Conservation (phyloP, 176 grass and related monocot species). For the Zoysia pacifica region DNA sequence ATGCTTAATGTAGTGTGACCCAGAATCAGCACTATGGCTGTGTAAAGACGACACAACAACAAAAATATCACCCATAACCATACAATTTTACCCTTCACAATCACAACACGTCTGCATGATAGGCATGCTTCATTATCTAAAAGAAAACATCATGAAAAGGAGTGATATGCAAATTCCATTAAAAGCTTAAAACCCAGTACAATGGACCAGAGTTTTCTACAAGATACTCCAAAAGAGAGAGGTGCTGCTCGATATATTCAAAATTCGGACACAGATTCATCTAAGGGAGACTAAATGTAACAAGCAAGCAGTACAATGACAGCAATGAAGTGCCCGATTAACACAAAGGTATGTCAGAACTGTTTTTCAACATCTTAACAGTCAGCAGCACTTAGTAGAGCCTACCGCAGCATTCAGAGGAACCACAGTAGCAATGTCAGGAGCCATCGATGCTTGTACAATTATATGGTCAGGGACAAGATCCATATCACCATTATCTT, state of each 20-base stretch:
- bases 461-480: slow-evolving; percentile 21
- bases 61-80: not conserved
- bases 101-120: not conserved
- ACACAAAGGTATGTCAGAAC: slow-evolving; percentile 14
- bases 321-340: not conserved
- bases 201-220: not conserved
- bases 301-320: slow-evolving; percentile 12
- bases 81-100: not conserved
- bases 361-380: not conserved
- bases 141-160: not conserved
- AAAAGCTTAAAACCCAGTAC: slow-evolving; percentile 19
- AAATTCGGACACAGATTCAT: slow-evolving; percentile 4
- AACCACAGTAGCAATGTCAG: slow-evolving; percentile 35
- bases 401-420: slow-evolving; percentile 43
- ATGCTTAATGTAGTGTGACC: too few species aligned
- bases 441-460: slow-evolving; percentile 60
- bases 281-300: not conserved
- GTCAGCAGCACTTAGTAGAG: slow-evolving; percentile 35
- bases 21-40: too few species aligned
- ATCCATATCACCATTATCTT: slow-evolving; percentile 22
- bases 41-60: not conserved
- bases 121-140: slow-evolving; percentile 24
- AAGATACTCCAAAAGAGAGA: not conserved
- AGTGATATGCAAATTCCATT: not conserved
- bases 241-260: slow-evolving; percentile 8